Conservation (phyloP, 495 filamentous ascomycete species). For the Aspergillus campestris region DNA sequence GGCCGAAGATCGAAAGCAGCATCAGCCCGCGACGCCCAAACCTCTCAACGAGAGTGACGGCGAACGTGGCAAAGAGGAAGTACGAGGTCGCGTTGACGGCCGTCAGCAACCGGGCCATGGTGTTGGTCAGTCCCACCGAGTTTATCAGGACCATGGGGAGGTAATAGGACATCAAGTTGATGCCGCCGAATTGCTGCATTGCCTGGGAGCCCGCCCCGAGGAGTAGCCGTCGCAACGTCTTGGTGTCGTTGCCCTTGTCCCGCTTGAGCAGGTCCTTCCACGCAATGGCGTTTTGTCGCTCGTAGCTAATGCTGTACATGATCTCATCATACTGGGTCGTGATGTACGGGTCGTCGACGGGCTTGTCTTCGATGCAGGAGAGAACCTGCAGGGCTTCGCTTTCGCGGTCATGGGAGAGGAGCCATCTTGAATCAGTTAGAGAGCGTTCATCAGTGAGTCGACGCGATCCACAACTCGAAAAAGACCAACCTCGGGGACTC, state of each 20-base stretch:
- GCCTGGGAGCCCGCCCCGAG: conserved; percentile 44
- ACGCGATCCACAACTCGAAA: not conserved
- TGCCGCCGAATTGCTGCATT: conserved; percentile 47
- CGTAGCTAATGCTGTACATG: conserved; percentile 38
- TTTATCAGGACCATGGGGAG: conserved; percentile 42
- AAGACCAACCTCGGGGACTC: conserved; percentile 41
- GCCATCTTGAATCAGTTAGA: conserved; percentile 27
- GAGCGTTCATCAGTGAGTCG: no score
- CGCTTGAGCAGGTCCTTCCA: conserved; percentile 41
- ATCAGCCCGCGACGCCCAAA: conserved; percentile 45
- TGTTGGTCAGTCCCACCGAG: conserved; percentile 39
- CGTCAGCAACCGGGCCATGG: conserved; percentile 39
- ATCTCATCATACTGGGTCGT: conserved; percentile 40
- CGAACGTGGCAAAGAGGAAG: conserved; percentile 38
- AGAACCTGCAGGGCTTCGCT: conserved; percentile 42
- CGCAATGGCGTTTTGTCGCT: conserved; percentile 36
- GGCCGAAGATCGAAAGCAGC: conserved; percentile 40
- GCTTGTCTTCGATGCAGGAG: conserved; percentile 36
- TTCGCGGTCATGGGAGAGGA: conserved; percentile 34
- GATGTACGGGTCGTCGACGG: conserved; percentile 39
- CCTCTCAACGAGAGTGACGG: conserved; percentile 39
- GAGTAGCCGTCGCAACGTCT: conserved; percentile 39
- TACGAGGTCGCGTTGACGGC: conserved; percentile 45
- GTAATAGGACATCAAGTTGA: conserved; percentile 42
- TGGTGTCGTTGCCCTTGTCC: conserved; percentile 29